Conservation (phyloP, 331 rosid genomes). For the Quercus tomentella region DNA sequence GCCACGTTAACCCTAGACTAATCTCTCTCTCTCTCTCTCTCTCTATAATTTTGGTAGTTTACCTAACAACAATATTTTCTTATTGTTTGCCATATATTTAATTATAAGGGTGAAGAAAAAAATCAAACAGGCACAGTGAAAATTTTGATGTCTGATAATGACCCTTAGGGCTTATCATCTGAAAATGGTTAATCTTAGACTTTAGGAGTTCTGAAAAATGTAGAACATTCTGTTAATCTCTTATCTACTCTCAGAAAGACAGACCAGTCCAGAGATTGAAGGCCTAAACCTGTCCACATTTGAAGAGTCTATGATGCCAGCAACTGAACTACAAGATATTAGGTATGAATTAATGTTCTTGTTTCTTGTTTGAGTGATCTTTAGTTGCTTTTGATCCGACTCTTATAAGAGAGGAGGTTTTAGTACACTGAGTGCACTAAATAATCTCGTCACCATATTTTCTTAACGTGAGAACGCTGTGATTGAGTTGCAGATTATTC, state of each 20-base stretch:
- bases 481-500: slow-evolving; percentile 49
- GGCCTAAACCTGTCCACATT: slow-evolving; percentile 67
- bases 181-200: neutral
- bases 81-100: slow-evolving; percentile 13
- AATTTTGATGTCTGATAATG: slow-evolving; percentile 21
- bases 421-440: too few relatives aligned
- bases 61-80: slow-evolving; percentile 45
- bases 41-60: slow-evolving; percentile 56
- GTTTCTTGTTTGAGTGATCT: neutral
- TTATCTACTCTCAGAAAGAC: slow-evolving; percentile 46
- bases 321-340: slow-evolving; percentile 50
- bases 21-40: slow-evolving; percentile 17
- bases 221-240: slow-evolving; percentile 13
- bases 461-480: neutral
- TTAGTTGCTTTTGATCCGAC: neutral
- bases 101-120: neutral
- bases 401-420: neutral
- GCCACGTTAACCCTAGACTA: slow-evolving; percentile 25
- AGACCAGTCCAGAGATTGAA: slow-evolving; percentile 54
- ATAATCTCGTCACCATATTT: too few relatives aligned
- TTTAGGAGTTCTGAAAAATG: slow-evolving; percentile 2
- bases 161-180: slow-evolving; percentile 22
- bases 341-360: slow-evolving; percentile 35
- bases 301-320: slow-evolving; percentile 43
- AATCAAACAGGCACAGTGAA: neutral